phyloP scores from a whole-genome alignment of 352 stramenopile species.

The Globisporangium barbulae region DNA sequence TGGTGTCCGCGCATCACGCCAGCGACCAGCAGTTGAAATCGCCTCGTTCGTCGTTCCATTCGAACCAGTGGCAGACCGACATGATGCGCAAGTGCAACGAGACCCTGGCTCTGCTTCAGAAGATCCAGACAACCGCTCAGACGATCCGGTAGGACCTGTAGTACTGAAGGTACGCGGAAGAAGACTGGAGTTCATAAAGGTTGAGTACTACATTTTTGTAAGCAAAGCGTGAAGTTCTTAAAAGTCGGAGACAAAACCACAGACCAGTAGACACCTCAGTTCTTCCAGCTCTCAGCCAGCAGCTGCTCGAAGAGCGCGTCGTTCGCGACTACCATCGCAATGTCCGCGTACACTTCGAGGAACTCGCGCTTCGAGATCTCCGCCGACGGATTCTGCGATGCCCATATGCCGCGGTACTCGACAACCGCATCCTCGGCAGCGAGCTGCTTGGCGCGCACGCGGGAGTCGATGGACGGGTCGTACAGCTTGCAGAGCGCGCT shows the following conservation, averaged over 20 bases:
- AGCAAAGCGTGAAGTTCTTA: neutral
- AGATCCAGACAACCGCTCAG: conserved; percentile 29
- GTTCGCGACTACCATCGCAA: conserved; percentile 52
- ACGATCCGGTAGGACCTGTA: neutral
- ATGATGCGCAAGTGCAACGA: conserved; percentile 46
- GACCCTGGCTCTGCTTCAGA: conserved; percentile 38
- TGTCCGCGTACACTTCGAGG: conserved; percentile 67
- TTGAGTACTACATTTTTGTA: neutral
- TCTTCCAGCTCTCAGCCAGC: conserved; percentile 67
- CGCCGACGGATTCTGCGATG: conserved; percentile 7
- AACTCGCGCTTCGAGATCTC: conserved; percentile 58
- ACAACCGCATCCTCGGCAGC: conserved; percentile 25
- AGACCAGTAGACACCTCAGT: neutral
- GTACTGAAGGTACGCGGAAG: neutral
- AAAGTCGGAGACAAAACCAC: neutral
- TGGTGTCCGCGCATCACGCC: neutral
- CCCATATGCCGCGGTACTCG: conserved; percentile 53
- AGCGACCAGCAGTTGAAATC: neutral
- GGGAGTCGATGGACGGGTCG: conserved; percentile 58
- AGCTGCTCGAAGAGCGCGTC: conserved; percentile 68
- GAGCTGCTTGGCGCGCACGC: conserved; percentile 41
- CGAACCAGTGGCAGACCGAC: conserved; percentile 27
- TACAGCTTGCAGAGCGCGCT: conserved; percentile 39
- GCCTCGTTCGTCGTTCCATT: conserved; percentile 1
- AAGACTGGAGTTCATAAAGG: neutral